These are phyloP conservation scores for Podospora conica DNA, from an alignment of 495 filamentous ascomycete genomes.

Conservation along the genomic window DNA sequence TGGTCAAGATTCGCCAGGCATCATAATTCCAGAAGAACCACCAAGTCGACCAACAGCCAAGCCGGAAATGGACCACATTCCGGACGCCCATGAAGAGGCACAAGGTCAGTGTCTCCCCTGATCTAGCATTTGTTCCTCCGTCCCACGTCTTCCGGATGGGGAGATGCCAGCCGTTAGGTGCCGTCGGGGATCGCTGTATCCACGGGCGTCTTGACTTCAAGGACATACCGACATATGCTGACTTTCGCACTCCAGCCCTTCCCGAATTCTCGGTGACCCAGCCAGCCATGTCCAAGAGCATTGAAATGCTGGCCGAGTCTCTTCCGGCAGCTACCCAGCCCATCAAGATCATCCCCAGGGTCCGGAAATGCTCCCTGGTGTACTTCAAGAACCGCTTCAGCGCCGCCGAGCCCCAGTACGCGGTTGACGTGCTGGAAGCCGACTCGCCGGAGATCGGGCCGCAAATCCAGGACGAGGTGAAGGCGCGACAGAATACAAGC, in stretches of 20 bases:
- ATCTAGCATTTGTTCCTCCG: background rate
- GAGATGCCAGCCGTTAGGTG: background rate
- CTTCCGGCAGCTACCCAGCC: background rate
- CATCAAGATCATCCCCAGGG: background rate
- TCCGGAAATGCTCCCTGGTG: background rate
- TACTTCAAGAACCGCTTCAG: constrained; percentile 4
- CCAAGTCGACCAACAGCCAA: background rate
- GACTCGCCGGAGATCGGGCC: background rate
- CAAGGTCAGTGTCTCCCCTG: background rate
- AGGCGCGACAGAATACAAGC: background rate
- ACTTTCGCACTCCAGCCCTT: background rate
- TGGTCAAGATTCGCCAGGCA: background rate
- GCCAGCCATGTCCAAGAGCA: background rate
- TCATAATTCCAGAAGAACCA: background rate
- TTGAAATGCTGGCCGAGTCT: background rate
- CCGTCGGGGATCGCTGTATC: background rate
- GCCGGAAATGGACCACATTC: background rate
- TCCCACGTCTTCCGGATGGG: background rate
- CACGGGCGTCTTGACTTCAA: too few relatives aligned
- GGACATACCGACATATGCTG: background rate
- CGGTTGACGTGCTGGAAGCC: background rate
- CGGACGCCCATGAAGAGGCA: background rate
- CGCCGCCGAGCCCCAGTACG: background rate
- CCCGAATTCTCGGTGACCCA: background rate
- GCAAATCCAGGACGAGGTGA: constrained; percentile 8